Percentiles rank a stretch among this genome's conserved stretches.
phyloP scores from a whole-genome alignment of 345 rosid genomes.

The Noccaea bulbosa region DNA sequence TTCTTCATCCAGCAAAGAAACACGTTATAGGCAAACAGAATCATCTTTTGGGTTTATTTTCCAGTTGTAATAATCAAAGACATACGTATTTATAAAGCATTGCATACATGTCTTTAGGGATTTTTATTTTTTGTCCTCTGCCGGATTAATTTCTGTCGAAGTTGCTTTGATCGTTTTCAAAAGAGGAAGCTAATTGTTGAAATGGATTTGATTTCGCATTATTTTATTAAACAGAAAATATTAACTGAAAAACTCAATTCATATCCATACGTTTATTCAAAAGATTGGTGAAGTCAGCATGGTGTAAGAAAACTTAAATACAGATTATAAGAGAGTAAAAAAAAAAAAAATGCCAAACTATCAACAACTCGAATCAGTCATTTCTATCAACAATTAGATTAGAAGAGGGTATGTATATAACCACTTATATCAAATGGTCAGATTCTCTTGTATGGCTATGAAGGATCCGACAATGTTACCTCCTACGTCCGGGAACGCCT shows the following conservation, averaged over 20 bases:
- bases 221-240: too few relatives aligned
- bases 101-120: too few relatives aligned
- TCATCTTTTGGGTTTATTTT: constrained; percentile 28
- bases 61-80: neutral
- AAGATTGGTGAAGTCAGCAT: neutral
- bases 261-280: neutral
- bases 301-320: neutral
- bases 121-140: too few relatives aligned
- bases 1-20: constrained; percentile 13
- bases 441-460: constrained; percentile 68
- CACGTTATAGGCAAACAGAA: constrained; percentile 29
- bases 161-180: too few relatives aligned
- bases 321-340: neutral
- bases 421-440: constrained; percentile 54
- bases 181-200: too few relatives aligned
- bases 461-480: constrained; percentile 81
- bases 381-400: too few relatives aligned
- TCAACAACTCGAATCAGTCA: constrained; percentile 1
- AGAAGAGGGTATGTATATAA: too few relatives aligned
- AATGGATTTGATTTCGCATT: too few relatives aligned
- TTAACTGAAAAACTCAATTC: too few relatives aligned
- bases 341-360: neutral
- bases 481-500: constrained; percentile 81
- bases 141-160: too few relatives aligned
- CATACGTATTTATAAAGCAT: too few relatives aligned